Percentiles rank a stretch among this genome's conserved stretches.
These are phyloP conservation scores for Cicer bijugum DNA, from an alignment of 306 rosid species.

Conservation along the genomic window DNA sequence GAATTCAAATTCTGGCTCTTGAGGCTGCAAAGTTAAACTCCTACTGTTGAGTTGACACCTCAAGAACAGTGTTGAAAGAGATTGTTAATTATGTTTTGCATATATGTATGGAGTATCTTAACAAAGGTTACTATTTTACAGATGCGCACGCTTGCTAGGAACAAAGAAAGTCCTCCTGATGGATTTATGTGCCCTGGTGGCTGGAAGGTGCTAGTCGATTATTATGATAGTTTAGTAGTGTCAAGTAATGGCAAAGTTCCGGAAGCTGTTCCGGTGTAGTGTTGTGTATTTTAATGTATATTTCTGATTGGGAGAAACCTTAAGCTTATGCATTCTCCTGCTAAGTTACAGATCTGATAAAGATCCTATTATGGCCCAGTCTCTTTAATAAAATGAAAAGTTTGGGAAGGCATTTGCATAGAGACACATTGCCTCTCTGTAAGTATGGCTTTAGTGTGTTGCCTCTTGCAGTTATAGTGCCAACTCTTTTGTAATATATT, in stretches of 20 bases:
- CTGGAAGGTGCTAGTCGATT: conserved; percentile 90
- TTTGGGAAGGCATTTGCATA: conserved; percentile 54
- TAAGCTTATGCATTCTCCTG: conserved; percentile 49
- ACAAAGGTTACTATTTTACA: conserved; percentile 47
- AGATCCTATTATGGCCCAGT: conserved; percentile 40
- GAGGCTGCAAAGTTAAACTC: no score
- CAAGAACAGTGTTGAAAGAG: no score
- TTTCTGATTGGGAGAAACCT: conserved; percentile 60
- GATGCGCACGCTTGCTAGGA: conserved; percentile 94
- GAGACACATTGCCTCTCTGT: conserved; percentile 59
- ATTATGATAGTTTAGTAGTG: conserved; percentile 79
- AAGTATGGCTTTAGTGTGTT: conserved; percentile 47
- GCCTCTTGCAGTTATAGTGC: conserved; percentile 57
- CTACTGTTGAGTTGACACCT: no score
- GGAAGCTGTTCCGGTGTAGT: conserved; percentile 75
- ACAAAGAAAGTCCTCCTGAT: conserved; percentile 93
- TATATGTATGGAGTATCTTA: conserved; percentile 11
- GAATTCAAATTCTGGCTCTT: no score
- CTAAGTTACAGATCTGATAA: conserved; percentile 41
- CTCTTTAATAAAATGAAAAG: conserved; percentile 48
- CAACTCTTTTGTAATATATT: conserved; percentile 56
- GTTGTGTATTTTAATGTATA: conserved; percentile 53
- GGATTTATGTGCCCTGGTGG: conserved; percentile 99
- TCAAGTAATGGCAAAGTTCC: conserved; percentile 64
- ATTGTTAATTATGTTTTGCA: no score